These are phyloP conservation scores for Clonostachys solani DNA, from an alignment of 2,329 filamentous ascomycete species.

Conservation along the genomic window DNA sequence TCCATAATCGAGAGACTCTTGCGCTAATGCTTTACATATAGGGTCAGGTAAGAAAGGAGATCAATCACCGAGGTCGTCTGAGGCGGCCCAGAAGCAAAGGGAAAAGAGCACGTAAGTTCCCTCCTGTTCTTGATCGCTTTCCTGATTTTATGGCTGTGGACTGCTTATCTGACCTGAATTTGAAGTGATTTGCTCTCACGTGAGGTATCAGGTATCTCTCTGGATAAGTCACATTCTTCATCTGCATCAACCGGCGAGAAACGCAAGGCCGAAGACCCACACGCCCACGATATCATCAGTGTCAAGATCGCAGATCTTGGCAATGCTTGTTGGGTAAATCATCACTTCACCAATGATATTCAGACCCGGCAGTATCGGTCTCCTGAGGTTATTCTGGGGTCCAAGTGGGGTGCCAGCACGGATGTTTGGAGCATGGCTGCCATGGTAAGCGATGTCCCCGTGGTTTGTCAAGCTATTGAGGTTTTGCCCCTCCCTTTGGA, in stretches of 20 bases:
- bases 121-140: background rate
- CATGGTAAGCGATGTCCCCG: constrained; percentile 64
- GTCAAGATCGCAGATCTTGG: constrained; percentile 98
- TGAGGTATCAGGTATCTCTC: constrained; percentile 90
- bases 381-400: constrained; percentile 91
- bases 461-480: too few species aligned
- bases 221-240: constrained; percentile 64
- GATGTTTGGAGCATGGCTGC: constrained; percentile 99
- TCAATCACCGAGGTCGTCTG: constrained; percentile 45
- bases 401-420: constrained; percentile 99
- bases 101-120: constrained; percentile 86
- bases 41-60: constrained; percentile 24
- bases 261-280: constrained; percentile 53
- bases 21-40: background rate
- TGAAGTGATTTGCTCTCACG: constrained; percentile 72
- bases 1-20: background rate
- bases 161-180: background rate
- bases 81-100: constrained; percentile 72
- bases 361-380: constrained; percentile 97
- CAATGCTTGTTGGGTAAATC: constrained; percentile 97
- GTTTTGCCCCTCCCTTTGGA: background rate
- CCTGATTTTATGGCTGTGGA: background rate
- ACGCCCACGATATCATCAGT: constrained; percentile 73
- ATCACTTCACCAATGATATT: constrained; percentile 99
- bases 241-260: constrained; percentile 57